Conservation (phyloP, 306 rosid species). For the Inga laurina region DNA sequence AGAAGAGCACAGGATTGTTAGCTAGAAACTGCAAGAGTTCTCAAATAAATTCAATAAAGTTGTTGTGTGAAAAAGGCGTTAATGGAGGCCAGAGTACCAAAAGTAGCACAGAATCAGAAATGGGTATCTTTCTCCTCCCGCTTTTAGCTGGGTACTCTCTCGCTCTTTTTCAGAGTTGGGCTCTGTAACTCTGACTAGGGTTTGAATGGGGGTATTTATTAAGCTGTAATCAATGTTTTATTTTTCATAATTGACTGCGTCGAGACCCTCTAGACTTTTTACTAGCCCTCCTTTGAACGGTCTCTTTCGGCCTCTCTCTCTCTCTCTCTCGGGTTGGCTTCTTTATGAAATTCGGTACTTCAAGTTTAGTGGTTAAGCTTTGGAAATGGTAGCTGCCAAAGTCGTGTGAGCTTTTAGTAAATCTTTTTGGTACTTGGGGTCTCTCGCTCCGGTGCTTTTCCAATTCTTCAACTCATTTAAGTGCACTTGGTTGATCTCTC, state of each 20-base stretch:
- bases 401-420: slow-evolving; percentile 52
- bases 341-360: slow-evolving; percentile 59
- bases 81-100: slow-evolving; percentile 61
- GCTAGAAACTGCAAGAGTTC: slow-evolving; percentile 41
- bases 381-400: slow-evolving; percentile 76
- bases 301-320: slow-evolving; percentile 42
- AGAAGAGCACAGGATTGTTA: slow-evolving; percentile 46
- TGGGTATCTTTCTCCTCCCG: slow-evolving; percentile 78
- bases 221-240: slow-evolving; percentile 69
- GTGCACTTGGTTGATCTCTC: slow-evolving; percentile 28
- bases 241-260: slow-evolving; percentile 57
- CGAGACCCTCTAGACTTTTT: slow-evolving; percentile 39
- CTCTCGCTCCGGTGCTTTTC: slow-evolving; percentile 39
- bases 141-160: slow-evolving; percentile 51
- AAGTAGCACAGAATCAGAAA: slow-evolving; percentile 81
- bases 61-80: slow-evolving; percentile 51
- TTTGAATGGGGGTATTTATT: slow-evolving; percentile 70
- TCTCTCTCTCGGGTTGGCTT: slow-evolving; percentile 58
- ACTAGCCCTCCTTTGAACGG: slow-evolving; percentile 57
- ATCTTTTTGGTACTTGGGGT: slow-evolving; percentile 48
- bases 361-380: slow-evolving; percentile 55
- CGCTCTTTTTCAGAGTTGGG: slow-evolving; percentile 45
- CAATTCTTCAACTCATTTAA: slow-evolving; percentile 37
- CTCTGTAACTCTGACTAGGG: slow-evolving; percentile 86
- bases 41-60: slow-evolving; percentile 53